phyloP scores from a whole-genome alignment of 768 basidiomycete genomes.

The Leccinum ochraceum region DNA sequence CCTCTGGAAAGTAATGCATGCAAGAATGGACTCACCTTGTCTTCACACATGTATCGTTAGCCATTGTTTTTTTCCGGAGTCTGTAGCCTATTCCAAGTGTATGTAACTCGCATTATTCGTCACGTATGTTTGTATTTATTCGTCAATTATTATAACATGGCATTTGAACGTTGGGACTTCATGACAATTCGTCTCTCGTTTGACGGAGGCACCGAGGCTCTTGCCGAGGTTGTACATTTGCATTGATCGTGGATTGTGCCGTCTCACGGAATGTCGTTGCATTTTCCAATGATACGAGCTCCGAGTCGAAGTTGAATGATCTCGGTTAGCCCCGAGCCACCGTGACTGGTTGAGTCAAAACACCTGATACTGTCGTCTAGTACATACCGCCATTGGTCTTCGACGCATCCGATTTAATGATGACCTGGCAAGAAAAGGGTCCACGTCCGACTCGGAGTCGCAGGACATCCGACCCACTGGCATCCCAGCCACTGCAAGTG shows the following conservation, averaged over 20 bases:
- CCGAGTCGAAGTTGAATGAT: no score
- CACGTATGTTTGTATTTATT: slow-evolving; percentile 13
- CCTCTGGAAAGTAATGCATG: slow-evolving; percentile 58
- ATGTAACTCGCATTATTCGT: slow-evolving; percentile 25
- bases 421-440: neutral
- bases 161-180: neutral
- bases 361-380: neutral
- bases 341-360: neutral
- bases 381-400: neutral
- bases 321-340: neutral
- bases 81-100: slow-evolving; percentile 12
- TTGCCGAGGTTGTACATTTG: neutral
- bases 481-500: slow-evolving; percentile 14
- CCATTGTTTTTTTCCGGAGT: slow-evolving; percentile 24
- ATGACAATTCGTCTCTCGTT: neutral
- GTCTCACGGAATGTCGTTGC: neutral
- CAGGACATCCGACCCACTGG: slow-evolving; percentile 16
- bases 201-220: neutral
- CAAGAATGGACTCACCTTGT: neutral
- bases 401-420: neutral
- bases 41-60: slow-evolving; percentile 30
- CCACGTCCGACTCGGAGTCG: neutral
- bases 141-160: neutral
- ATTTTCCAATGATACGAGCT: neutral
- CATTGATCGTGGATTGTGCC: no score